Evolutionary conservation across 2,329 filamentous ascomycete species (phyloP).

Genomic region (Dactylonectria estremocensis): DNA sequence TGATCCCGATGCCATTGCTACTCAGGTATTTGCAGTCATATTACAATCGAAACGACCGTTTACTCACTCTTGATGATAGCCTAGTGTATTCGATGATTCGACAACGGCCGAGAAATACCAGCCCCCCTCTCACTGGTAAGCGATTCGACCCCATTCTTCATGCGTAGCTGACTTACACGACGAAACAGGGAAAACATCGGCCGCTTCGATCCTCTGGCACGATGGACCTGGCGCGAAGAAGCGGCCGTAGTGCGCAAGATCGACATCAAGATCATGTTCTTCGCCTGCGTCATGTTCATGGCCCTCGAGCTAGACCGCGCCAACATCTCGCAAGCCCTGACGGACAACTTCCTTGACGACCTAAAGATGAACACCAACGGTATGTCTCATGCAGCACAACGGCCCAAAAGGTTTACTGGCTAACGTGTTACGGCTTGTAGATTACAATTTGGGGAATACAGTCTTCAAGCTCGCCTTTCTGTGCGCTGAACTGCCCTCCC

Average conservation of each 20-base stretch:
- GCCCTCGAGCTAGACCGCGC: conserved; percentile 64
- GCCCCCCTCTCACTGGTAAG: conserved; percentile 18
- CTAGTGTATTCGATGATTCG: conserved; percentile 27
- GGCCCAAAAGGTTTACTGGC: neutral
- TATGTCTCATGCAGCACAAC: conserved; percentile 10
- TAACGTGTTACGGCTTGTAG: neutral
- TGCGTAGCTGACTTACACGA: neutral
- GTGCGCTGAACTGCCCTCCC: conserved; percentile 66
- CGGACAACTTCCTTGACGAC: conserved; percentile 63
- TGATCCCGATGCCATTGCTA: conserved; percentile 25
- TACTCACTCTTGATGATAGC: conserved; percentile 2
- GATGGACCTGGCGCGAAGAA: conserved; percentile 62
- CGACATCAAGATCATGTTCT: conserved; percentile 61
- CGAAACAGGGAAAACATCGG: conserved; percentile 55
- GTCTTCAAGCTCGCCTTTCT: conserved; percentile 53
- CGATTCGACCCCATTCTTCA: neutral
- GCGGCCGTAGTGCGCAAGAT: conserved; percentile 55
- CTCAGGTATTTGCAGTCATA: conserved; percentile 16
- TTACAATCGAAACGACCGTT: neutral
- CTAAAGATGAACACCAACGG: conserved; percentile 60
- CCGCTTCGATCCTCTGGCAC: conserved; percentile 62
- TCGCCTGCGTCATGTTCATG: conserved; percentile 59
- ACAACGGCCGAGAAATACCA: conserved; percentile 27
- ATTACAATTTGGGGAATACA: conserved; percentile 52
- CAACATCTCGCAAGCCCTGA: conserved; percentile 62